Conservation (phyloP, 2,329 filamentous ascomycete species). For the Monilinia aucupariae region DNA sequence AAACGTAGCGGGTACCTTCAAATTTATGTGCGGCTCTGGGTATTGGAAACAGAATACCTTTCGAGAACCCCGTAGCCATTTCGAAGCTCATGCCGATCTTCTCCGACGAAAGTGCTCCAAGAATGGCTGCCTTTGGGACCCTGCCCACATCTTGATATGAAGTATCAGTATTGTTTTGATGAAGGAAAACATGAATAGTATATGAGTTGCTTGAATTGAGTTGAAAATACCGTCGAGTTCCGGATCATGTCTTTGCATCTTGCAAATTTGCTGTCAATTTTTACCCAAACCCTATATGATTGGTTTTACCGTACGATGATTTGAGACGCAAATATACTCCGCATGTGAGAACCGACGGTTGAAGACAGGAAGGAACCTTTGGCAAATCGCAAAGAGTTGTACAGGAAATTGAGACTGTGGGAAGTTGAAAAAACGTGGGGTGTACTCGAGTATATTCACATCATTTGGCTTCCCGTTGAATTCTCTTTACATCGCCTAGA, state of each 20-base stretch:
- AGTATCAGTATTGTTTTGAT: no score
- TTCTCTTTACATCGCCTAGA: no score
- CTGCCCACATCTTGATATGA: no score
- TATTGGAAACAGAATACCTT: no score
- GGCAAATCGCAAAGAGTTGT: not conserved
- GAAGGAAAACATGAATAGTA: no score
- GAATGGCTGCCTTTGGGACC: no score
- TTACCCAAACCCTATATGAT: not conserved
- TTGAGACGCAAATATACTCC: not conserved
- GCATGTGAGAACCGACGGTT: rapidly evolving
- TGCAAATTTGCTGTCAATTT: not conserved
- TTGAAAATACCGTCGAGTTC: not conserved
- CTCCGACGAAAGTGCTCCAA: no score
- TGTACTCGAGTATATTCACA: not conserved
- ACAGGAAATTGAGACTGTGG: not conserved
- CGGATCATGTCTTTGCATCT: not conserved
- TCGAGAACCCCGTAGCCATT: no score
- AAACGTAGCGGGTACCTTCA: not conserved
- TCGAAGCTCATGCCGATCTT: no score
- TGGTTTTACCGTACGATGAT: not conserved
- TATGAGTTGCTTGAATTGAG: no score
- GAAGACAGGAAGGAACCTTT: not conserved
- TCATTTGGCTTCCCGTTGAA: not conserved
- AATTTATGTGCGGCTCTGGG: not conserved
- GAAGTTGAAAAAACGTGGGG: not conserved